A percentile compares a stretch with the other conserved stretches of the same genome.
These are phyloP conservation scores for Myriosclerotinia scirpicola DNA, from an alignment of 2,329 filamentous ascomycete genomes.

Conservation along the genomic window DNA sequence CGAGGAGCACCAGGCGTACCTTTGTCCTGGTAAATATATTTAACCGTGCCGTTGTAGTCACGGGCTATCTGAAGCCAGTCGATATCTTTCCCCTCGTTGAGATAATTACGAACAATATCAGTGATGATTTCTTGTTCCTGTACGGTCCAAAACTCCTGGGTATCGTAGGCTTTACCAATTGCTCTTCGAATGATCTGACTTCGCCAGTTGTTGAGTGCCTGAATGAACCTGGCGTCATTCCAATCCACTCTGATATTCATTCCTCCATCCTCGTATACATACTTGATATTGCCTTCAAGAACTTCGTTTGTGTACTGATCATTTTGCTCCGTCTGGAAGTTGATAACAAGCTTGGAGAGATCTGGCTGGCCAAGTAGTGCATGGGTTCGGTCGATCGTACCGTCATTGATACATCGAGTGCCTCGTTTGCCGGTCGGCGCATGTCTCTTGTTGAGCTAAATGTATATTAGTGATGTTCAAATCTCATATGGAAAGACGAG, in stretches of 20 bases:
- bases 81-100: neutral
- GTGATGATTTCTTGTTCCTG: conserved; percentile 9
- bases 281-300: neutral
- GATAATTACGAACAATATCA: neutral
- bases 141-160: conserved; percentile 1
- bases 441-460: conserved; percentile 7
- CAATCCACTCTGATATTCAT: neutral
- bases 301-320: neutral
- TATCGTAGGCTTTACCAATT: conserved; percentile 4
- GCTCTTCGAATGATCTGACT: conserved; percentile 11
- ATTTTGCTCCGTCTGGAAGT: neutral
- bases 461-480: neutral
- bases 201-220: conserved; percentile 6
- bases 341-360: neutral
- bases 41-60: neutral
- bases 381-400: neutral
- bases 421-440: conserved; percentile 1
- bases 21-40: neutral
- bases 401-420: conserved; percentile 11
- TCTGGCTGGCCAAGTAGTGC: neutral
- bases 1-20: conserved; percentile 13
- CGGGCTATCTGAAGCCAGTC: conserved; percentile 10
- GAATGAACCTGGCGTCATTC: neutral
- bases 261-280: neutral
- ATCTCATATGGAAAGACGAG: too few relatives aligned